Conservation (phyloP, 257 asterid genomes). For the Petrea volubilis region DNA sequence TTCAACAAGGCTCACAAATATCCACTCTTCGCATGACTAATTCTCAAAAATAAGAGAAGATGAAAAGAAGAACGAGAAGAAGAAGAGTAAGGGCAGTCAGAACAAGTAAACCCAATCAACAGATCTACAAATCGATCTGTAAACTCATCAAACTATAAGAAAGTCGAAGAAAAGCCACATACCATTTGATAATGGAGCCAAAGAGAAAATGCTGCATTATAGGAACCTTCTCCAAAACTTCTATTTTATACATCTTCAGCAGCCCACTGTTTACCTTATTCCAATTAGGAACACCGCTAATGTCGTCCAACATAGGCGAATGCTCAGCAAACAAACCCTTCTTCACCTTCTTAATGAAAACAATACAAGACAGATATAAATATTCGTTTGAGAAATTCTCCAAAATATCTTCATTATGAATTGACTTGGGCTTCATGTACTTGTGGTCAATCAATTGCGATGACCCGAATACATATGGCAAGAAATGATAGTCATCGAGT, state of each 20-base stretch:
- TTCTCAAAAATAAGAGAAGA: not conserved
- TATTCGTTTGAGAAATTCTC: constrained; percentile 80
- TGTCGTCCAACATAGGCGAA: constrained; percentile 96
- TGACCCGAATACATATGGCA: constrained; percentile 88
- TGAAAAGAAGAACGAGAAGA: not conserved
- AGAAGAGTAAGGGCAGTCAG: not conserved
- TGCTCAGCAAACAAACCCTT: constrained; percentile 94
- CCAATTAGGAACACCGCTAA: constrained; percentile 92
- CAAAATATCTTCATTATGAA: constrained; percentile 85
- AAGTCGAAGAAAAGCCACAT: constrained; percentile 26
- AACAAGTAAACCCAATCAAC: not conserved
- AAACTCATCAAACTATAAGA: not conserved
- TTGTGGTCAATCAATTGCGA: constrained; percentile 93
- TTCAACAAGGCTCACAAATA: not conserved
- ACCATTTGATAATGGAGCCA: constrained; percentile 90
- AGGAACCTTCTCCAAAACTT: constrained; percentile 93
- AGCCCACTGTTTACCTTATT: constrained; percentile 88
- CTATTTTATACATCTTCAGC: constrained; percentile 90
- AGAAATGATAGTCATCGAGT: constrained; percentile 90
- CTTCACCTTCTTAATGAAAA: constrained; percentile 82
- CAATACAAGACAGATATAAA: constrained; percentile 76
- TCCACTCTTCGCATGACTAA: not conserved
- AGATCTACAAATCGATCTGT: constrained; percentile 1
- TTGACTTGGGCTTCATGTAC: constrained; percentile 96
- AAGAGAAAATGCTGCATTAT: constrained; percentile 96